Evolutionary conservation across 108 stramenopile genomes (phyloP).

Genomic region (Nannochloropsis salina): DNA sequence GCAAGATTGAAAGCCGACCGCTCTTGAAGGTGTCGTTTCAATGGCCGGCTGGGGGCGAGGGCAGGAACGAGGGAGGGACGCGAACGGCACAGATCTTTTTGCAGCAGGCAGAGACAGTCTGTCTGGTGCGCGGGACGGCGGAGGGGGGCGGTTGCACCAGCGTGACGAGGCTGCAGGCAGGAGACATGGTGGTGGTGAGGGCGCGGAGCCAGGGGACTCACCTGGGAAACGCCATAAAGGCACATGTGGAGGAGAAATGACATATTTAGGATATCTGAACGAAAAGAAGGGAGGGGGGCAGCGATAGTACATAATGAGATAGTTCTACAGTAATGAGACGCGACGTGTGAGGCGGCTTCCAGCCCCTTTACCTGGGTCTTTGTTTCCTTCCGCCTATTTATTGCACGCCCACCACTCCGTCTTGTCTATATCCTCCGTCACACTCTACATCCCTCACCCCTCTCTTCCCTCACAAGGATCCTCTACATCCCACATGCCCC

Average conservation of each 20-base stretch:
- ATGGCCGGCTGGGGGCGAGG: not conserved
- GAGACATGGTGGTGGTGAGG: constrained; percentile 26
- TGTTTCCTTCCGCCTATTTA: too few species aligned
- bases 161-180: constrained; percentile 31
- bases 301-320: too few species aligned
- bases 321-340: too few species aligned
- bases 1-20: constrained; percentile 34
- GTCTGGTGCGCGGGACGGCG: constrained; percentile 24
- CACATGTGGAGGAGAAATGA: constrained; percentile 33
- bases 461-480: too few species aligned
- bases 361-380: too few species aligned
- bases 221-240: constrained; percentile 34
- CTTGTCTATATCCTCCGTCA: too few species aligned
- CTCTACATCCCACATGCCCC: too few species aligned
- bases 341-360: too few species aligned
- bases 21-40: constrained; percentile 42
- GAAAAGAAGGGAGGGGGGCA: too few species aligned
- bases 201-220: constrained; percentile 34
- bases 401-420: too few species aligned
- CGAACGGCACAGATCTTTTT: constrained; percentile 37
- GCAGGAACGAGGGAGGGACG: not conserved
- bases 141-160: constrained; percentile 22
- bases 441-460: too few species aligned
- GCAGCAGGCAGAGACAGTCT: constrained; percentile 46
- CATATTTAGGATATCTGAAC: not conserved